Evolutionary conservation across 306 rosid species (phyloP), one percentile per base, ranked within the genome.

Genomic region (Vigna angularis): DNA sequence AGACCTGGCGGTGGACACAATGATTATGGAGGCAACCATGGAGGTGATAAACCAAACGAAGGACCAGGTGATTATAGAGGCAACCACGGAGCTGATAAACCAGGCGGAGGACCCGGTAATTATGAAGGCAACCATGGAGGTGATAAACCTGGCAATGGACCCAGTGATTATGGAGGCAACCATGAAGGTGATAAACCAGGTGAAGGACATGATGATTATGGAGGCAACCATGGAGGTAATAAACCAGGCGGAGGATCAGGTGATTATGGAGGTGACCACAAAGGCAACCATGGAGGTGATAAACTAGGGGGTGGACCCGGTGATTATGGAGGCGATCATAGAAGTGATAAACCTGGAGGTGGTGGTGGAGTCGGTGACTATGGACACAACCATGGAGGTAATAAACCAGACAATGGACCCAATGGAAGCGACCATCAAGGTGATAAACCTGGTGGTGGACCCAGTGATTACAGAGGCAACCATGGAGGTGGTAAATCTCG

Each of bases 1-100:
- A 4, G 0, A 2, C 28, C 38, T 0, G 10, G 45, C 5, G 0
- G 5, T 0, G 32, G 30, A 3, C 11, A 3, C 9, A 2, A 3
- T 40, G 10, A 40, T 1, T 49, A 49, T 15, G 53, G 53, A 14
- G 28, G 61, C 10, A 2, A 5, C 3, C 64, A 14, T 4, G 64
- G 18, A 28, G 17, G 26, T 6, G 11, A n/a, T 13, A 1, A 0
- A 2, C 38, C 17, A 4, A 1, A 4, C 0, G 66, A 3, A 10
- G 16, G 55, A 5, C 49, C 14, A 0, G 14, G 49, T 9, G 4
- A 11, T 2, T 9, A 44, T 44, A 15, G 32, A 1, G 61, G 61
- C 3, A 14, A 30, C 2, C n/a, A 34, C 12, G 17, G 17, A 36
- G 2, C 0, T 36, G 59, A 5, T 34, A 34, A 34, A 5, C 36